phyloP scores from a whole-genome alignment of 2,329 filamentous ascomycete species.

The Domatiomyces catenatus region DNA sequence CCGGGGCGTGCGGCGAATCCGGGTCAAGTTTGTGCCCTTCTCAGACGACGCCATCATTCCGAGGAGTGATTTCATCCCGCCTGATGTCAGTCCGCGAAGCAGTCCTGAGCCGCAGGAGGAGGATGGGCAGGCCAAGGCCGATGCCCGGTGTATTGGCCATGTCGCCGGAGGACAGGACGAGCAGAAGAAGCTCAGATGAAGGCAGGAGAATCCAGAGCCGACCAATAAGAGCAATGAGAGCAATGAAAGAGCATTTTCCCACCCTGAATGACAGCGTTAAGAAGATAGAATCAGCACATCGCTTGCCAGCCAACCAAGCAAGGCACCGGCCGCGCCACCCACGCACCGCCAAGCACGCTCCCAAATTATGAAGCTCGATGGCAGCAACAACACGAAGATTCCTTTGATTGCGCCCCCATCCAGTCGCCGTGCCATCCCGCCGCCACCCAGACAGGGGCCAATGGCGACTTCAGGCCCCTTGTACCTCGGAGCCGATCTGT shows the following conservation, averaged over 20 bases:
- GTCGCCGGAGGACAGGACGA: background rate
- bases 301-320: background rate
- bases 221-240: background rate
- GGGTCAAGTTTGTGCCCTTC: constrained; percentile 65
- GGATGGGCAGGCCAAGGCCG: constrained; percentile 26
- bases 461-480: constrained; percentile 41
- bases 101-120: constrained; percentile 48
- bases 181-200: constrained; percentile 2
- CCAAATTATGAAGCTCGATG: background rate
- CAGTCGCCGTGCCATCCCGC: background rate
- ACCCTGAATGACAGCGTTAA: background rate
- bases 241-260: background rate
- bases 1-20: constrained; percentile 67
- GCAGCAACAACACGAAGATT: background rate
- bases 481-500: constrained; percentile 89
- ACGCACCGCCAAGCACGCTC: background rate
- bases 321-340: background rate
- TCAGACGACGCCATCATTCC: constrained; percentile 43
- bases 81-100: constrained; percentile 41
- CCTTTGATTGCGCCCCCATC: background rate
- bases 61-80: constrained; percentile 65
- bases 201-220: background rate
- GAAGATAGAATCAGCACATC: background rate
- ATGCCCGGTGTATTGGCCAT: constrained; percentile 11
- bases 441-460: background rate